Evolutionary conservation across 2,329 filamentous ascomycete species (phyloP).

Genomic region (Periglandula ipomoeae): DNA sequence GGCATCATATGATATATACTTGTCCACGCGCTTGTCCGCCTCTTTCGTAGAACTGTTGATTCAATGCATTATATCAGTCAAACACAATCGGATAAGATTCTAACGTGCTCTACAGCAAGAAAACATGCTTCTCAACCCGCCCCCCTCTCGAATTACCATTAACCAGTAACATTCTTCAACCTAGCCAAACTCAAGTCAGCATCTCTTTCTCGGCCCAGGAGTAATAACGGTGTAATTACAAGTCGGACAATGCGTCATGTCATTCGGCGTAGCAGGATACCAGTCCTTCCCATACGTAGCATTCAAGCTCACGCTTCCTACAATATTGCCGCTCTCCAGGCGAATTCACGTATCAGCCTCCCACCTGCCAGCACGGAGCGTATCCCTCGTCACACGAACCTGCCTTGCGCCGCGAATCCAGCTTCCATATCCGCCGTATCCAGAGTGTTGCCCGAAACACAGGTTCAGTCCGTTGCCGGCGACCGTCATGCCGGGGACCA

Average conservation of each 20-base stretch:
- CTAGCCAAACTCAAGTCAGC: slow-evolving; percentile 2
- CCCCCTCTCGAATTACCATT: no score
- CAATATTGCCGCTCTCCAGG: slow-evolving; percentile 44
- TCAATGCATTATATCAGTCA: no score
- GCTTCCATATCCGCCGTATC: slow-evolving; percentile 60
- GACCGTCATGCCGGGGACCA: slow-evolving; percentile 23
- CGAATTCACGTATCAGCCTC: slow-evolving; percentile 52
- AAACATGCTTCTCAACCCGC: no score
- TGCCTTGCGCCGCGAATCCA: slow-evolving; percentile 54
- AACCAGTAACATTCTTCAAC: not conserved
- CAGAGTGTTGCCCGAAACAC: slow-evolving; percentile 56
- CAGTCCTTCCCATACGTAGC: slow-evolving; percentile 47
- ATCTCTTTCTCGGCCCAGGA: slow-evolving; percentile 8
- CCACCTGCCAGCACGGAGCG: slow-evolving; percentile 21
- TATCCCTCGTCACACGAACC: slow-evolving; percentile 36
- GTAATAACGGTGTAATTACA: slow-evolving; percentile 11
- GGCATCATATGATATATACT: no score
- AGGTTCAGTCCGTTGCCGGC: slow-evolving; percentile 36
- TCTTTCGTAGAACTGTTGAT: no score
- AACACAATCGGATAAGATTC: no score
- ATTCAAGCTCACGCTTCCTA: slow-evolving; percentile 47
- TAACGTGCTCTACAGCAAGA: no score
- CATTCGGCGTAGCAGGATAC: slow-evolving; percentile 37
- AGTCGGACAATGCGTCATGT: slow-evolving; percentile 20
- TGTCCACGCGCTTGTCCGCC: not conserved